Percentiles rank a stretch among this genome's conserved stretches.
These are phyloP conservation scores for Acidiella bohemica DNA, from an alignment of 495 filamentous ascomycete genomes.

Conservation along the genomic window DNA sequence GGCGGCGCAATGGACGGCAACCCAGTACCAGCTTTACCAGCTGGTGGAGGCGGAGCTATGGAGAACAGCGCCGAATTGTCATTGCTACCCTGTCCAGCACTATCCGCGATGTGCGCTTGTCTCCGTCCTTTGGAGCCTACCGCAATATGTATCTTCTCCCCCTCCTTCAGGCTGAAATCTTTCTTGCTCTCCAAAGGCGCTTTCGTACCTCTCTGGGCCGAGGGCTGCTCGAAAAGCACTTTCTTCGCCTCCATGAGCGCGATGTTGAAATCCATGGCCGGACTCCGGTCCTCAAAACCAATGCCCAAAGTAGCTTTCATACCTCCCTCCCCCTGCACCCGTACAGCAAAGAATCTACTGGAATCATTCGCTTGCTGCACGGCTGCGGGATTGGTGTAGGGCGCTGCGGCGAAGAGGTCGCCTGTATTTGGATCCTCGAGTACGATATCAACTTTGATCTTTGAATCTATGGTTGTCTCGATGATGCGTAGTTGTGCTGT, in stretches of 20 bases:
- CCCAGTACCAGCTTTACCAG: slow-evolving; percentile 34
- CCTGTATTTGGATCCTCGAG: slow-evolving; percentile 58
- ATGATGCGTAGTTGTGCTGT: slow-evolving; percentile 66
- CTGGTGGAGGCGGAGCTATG: slow-evolving; percentile 37
- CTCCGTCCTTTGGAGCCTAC: slow-evolving; percentile 35
- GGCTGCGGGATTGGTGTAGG: slow-evolving; percentile 43
- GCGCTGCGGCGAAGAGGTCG: slow-evolving; percentile 67
- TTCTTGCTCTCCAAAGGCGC: slow-evolving; percentile 37
- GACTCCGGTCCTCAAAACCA: slow-evolving; percentile 70
- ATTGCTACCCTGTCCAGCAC: not conserved
- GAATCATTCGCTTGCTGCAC: slow-evolving; percentile 64
- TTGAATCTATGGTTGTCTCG: slow-evolving; percentile 44
- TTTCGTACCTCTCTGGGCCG: slow-evolving; percentile 21
- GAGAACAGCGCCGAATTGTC: slow-evolving; percentile 31
- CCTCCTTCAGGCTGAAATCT: slow-evolving; percentile 70
- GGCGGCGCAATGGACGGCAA: slow-evolving; percentile 41
- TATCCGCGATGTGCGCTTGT: slow-evolving; percentile 9
- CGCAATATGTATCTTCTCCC: slow-evolving; percentile 72
- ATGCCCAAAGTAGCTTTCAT: slow-evolving; percentile 66
- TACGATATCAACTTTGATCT: slow-evolving; percentile 54
- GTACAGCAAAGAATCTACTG: slow-evolving; percentile 64
- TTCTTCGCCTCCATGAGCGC: slow-evolving; percentile 58
- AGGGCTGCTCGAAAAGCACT: slow-evolving; percentile 33
- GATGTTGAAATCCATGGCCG: slow-evolving; percentile 73
- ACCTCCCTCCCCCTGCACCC: slow-evolving; percentile 54